Evolutionary conservation across 257 asterid genomes (phyloP).

Genomic region (Ilex aquifolium): DNA sequence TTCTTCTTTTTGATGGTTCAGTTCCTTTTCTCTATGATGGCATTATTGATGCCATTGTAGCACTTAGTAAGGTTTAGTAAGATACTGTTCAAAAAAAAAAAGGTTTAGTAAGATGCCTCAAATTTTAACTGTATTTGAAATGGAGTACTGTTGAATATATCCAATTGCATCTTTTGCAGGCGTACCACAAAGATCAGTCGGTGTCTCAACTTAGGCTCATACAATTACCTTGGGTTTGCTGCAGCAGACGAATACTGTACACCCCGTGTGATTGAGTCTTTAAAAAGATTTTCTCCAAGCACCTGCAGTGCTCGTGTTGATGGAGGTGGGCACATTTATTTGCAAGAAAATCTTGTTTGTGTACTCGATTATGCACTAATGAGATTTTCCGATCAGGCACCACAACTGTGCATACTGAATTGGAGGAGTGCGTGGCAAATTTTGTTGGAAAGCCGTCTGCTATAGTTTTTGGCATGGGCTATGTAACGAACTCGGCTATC

Average conservation of each 20-base stretch:
- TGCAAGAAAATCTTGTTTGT: no score
- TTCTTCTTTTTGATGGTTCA: not conserved
- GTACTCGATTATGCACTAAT: no score
- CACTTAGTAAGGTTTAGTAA: not conserved
- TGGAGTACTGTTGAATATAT: not conserved
- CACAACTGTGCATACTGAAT: slow-evolving; percentile 61
- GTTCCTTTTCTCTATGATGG: no score
- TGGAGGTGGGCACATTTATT: slow-evolving; percentile 57
- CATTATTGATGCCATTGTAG: not conserved
- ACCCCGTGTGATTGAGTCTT: slow-evolving; percentile 86
- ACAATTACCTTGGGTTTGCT: slow-evolving; percentile 97
- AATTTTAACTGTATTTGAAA: not conserved
- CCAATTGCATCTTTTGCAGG: slow-evolving; percentile 36
- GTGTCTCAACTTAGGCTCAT: slow-evolving; percentile 97
- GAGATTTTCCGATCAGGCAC: slow-evolving; percentile 44
- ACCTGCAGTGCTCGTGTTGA: slow-evolving; percentile 94
- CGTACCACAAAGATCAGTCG: slow-evolving; percentile 58
- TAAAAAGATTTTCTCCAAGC: slow-evolving; percentile 75
- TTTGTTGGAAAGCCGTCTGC: slow-evolving; percentile 95
- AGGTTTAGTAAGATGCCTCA: not conserved
- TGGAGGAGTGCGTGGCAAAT: slow-evolving; percentile 87
- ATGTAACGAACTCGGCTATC: slow-evolving; percentile 90
- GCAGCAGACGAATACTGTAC: slow-evolving; percentile 98
- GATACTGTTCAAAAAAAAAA: no score
- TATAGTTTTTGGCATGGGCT: slow-evolving; percentile 95